These are phyloP conservation scores for Aspergillus funiculosus DNA, from an alignment of 495 filamentous ascomycete genomes.

Conservation along the genomic window DNA sequence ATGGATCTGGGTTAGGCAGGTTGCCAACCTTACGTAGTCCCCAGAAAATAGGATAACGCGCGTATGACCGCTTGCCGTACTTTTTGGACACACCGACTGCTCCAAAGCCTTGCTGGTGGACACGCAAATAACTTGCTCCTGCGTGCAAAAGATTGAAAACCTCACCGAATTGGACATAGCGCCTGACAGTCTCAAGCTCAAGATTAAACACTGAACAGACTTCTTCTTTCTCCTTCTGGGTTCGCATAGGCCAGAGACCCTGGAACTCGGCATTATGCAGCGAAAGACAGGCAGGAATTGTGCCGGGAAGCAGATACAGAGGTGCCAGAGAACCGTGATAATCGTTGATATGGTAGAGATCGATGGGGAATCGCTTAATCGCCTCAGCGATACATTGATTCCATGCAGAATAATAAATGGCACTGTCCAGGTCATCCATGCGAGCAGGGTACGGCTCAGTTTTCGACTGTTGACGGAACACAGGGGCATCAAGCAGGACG, in stretches of 20 bases:
- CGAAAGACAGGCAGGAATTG: slow-evolving; percentile 40
- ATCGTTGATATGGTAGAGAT: slow-evolving; percentile 76
- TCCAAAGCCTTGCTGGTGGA: slow-evolving; percentile 69
- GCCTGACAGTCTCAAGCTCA: slow-evolving; percentile 33
- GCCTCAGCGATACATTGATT: slow-evolving; percentile 63
- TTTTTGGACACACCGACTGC: slow-evolving; percentile 70
- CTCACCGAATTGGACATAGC: slow-evolving; percentile 55
- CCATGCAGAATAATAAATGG: slow-evolving; percentile 68
- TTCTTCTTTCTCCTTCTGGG: slow-evolving; percentile 57
- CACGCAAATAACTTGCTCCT: slow-evolving; percentile 62
- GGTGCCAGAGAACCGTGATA: slow-evolving; percentile 71
- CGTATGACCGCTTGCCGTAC: slow-evolving; percentile 68
- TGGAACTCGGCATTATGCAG: slow-evolving; percentile 70
- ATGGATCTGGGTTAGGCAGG: slow-evolving; percentile 69
- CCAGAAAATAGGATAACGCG: slow-evolving; percentile 76
- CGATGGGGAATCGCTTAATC: slow-evolving; percentile 54
- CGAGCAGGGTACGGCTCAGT: slow-evolving; percentile 62
- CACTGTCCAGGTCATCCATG: slow-evolving; percentile 67
- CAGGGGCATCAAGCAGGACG: slow-evolving; percentile 61
- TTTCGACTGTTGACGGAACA: slow-evolving; percentile 63
- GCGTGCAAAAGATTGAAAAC: slow-evolving; percentile 70
- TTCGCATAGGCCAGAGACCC: slow-evolving; percentile 67
- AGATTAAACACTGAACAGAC: slow-evolving; percentile 66
- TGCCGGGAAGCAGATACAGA: slow-evolving; percentile 60
- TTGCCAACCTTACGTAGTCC: slow-evolving; percentile 64